These are phyloP conservation scores for Saccharomyces hybrid DNA, from an alignment of 1,139 yeast genomes.

Conservation along the genomic window DNA sequence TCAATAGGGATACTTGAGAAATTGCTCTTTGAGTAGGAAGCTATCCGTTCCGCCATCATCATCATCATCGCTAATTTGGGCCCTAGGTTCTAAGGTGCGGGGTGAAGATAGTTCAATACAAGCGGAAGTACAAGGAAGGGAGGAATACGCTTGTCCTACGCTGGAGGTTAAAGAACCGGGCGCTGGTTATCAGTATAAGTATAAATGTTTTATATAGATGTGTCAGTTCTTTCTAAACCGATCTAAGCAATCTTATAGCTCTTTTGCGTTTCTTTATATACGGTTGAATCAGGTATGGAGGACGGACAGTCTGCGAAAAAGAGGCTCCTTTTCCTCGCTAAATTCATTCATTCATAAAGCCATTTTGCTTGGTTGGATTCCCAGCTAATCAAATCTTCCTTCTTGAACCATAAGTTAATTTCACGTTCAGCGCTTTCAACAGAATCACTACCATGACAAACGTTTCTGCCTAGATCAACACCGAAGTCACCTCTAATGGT, in stretches of 20 bases:
- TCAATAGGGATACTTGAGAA: neutral
- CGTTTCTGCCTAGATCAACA: constrained; percentile 98
- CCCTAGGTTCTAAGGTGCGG: neutral
- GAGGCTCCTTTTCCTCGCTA: neutral
- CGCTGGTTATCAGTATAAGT: neutral
- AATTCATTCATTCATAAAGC: constrained; percentile 73
- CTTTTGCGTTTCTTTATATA: neutral
- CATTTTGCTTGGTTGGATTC: constrained; percentile 76
- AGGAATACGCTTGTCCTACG: neutral
- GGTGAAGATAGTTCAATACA: neutral
- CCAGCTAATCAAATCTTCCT: constrained; percentile 92
- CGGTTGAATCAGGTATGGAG: neutral
- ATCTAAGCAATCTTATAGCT: neutral
- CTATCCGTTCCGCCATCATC: neutral
- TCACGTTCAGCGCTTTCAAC: constrained; percentile 97
- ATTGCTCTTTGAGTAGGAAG: neutral
- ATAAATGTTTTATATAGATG: neutral
- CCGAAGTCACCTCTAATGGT: constrained; percentile 98
- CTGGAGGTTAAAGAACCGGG: neutral
- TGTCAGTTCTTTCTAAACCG: neutral
- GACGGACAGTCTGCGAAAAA: neutral
- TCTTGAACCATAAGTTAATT: constrained; percentile 96
- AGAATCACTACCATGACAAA: constrained; percentile 98
- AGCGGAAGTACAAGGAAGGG: neutral
- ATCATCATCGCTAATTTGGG: neutral